Conservation (phyloP, 2,329 filamentous ascomycete genomes). For the Botrytis sinoallii region DNA sequence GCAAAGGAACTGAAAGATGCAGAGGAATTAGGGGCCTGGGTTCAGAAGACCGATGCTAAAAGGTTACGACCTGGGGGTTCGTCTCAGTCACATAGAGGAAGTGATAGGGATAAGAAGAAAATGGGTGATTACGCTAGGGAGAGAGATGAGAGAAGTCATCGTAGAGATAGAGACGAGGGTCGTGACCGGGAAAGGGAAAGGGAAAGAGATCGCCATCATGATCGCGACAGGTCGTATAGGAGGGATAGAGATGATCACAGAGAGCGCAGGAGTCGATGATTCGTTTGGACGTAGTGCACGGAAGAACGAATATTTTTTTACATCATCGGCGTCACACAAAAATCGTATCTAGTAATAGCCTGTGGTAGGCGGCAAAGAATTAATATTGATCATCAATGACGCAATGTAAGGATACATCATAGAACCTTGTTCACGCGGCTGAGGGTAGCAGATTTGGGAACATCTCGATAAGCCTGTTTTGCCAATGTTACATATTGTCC, state of each 20-base stretch:
- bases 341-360: background rate
- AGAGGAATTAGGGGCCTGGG: slow-evolving; percentile 77
- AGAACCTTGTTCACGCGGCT: background rate
- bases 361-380: background rate
- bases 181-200: slow-evolving; percentile 35
- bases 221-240: slow-evolving; percentile 26
- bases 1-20: slow-evolving; percentile 74
- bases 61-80: slow-evolving; percentile 42
- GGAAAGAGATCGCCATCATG: slow-evolving; percentile 19
- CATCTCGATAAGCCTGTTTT: background rate
- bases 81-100: slow-evolving; percentile 23
- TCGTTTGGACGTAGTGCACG: slow-evolving; percentile 14
- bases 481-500: background rate
- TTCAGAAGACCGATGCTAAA: slow-evolving; percentile 61
- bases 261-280: slow-evolving; percentile 21
- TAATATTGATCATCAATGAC: background rate
- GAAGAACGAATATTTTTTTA: background rate
- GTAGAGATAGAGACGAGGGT: slow-evolving; percentile 36
- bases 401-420: background rate
- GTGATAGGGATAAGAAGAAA: slow-evolving; percentile 42
- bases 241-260: slow-evolving; percentile 33
- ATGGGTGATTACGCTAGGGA: slow-evolving; percentile 43
- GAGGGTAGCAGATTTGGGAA: background rate
- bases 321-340: background rate
- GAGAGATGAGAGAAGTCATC: slow-evolving; percentile 40